These are phyloP conservation scores for Neocatenulostroma microsporum DNA, from an alignment of 2,329 filamentous ascomycete species.

Conservation along the genomic window DNA sequence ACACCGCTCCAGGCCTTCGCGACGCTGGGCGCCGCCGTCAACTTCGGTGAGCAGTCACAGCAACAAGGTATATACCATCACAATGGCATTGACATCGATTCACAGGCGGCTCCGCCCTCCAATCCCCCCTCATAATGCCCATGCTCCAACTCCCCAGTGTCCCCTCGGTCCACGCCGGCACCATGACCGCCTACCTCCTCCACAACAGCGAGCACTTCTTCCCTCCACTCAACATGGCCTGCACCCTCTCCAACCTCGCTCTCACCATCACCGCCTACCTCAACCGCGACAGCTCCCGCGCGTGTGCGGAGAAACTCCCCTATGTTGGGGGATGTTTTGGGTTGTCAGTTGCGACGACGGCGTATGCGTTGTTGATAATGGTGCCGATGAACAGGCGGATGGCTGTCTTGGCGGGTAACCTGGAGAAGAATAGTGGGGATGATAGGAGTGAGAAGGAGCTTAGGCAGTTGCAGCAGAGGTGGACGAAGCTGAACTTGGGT, in stretches of 20 bases:
- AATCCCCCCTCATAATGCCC: constrained; percentile 27
- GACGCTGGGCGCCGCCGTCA: constrained; percentile 23
- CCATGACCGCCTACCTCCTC: constrained; percentile 24
- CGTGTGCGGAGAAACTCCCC: constrained; percentile 20
- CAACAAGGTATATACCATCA: background rate
- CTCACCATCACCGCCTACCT: constrained; percentile 20
- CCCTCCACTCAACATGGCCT: constrained; percentile 24
- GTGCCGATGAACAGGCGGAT: constrained; percentile 27
- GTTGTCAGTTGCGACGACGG: constrained; percentile 23
- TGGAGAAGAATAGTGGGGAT: constrained; percentile 19
- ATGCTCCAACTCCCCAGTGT: constrained; percentile 20
- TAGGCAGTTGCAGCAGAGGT: constrained; percentile 20
- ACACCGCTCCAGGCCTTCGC: constrained; percentile 25
- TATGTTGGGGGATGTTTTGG: constrained; percentile 17
- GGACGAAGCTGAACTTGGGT: constrained; percentile 24
- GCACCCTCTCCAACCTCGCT: constrained; percentile 26
- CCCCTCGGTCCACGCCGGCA: constrained; percentile 21
- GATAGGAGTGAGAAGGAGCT: constrained; percentile 23
- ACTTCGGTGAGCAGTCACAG: constrained; percentile 20
- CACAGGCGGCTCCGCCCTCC: constrained; percentile 26
- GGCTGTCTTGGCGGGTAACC: constrained; percentile 15
- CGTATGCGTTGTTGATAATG: constrained; percentile 24
- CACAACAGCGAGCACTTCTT: constrained; percentile 26
- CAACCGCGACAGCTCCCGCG: constrained; percentile 16
- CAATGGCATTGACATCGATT: no score